Percentiles rank a stretch among this genome's conserved stretches.
These are phyloP conservation scores for Boletales sp. DNA, from an alignment of 768 basidiomycete genomes.

Conservation along the genomic window DNA sequence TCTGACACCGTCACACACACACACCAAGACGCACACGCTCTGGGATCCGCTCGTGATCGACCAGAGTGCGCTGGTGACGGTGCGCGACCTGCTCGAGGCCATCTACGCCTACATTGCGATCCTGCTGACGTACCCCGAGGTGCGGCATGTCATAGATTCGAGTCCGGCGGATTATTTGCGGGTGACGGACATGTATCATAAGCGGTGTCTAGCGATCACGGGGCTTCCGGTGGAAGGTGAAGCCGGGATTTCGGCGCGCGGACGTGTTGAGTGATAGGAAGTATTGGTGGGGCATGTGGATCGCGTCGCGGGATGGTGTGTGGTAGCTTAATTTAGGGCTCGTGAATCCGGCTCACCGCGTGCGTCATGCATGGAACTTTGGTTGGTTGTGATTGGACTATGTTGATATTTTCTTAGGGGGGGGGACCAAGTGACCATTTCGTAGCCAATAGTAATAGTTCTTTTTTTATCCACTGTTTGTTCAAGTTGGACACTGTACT, in stretches of 20 bases:
- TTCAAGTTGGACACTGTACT: too few relatives aligned
- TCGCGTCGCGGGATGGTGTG: slow-evolving; percentile 29
- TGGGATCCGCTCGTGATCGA: slow-evolving; percentile 55
- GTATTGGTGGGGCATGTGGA: slow-evolving; percentile 42
- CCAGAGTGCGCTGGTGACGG: too few relatives aligned
- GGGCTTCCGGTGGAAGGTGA: slow-evolving; percentile 38
- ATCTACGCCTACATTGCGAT: slow-evolving; percentile 47
- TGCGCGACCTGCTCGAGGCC: slow-evolving; percentile 44
- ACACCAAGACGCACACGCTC: slow-evolving; percentile 15
- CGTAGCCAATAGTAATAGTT: too few relatives aligned
- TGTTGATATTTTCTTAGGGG: too few relatives aligned
- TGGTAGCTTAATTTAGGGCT: slow-evolving; percentile 49
- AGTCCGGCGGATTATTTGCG: slow-evolving; percentile 16
- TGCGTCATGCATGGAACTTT: too few relatives aligned
- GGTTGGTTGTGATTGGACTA: too few relatives aligned
- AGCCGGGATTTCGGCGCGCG: slow-evolving; percentile 42
- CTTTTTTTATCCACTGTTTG: too few relatives aligned
- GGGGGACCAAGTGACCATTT: too few relatives aligned
- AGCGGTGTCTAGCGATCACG: slow-evolving; percentile 37
- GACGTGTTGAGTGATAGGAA: slow-evolving; percentile 48
- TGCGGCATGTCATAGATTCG: slow-evolving; percentile 16
- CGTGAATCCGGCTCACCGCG: slow-evolving; percentile 20
- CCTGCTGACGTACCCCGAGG: slow-evolving; percentile 35
- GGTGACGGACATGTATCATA: slow-evolving; percentile 26
- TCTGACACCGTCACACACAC: slow-evolving; percentile 18